phyloP scores from a whole-genome alignment of 208 protist species.

The Angomonas ambiguus region DNA sequence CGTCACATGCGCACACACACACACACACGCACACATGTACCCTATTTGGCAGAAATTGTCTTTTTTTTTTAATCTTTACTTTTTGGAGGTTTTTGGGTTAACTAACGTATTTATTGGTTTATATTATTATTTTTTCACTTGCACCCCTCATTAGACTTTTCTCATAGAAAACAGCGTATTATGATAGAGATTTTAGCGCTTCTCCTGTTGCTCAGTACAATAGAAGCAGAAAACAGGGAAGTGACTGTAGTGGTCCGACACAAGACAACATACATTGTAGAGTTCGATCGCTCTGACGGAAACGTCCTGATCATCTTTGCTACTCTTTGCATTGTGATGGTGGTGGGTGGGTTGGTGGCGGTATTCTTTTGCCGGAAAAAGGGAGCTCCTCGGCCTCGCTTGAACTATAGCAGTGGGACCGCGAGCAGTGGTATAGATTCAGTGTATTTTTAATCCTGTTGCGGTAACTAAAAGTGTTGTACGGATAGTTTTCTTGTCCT shows the following conservation, averaged over 20 bases:
- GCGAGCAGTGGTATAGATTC: not conserved
- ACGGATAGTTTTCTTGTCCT: no score
- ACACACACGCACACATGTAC: no score
- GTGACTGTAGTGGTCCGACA: not conserved
- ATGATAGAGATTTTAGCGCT: not conserved
- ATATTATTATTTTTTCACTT: not conserved
- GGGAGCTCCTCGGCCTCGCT: slow-evolving; percentile 15
- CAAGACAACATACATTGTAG: not conserved
- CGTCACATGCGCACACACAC: no score
- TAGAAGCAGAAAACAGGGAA: not conserved
- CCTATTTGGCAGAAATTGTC: not conserved
- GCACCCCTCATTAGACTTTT: not conserved
- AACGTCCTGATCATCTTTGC: slow-evolving; percentile 32
- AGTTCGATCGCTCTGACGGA: slow-evolving; percentile 23
- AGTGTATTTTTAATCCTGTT: not conserved
- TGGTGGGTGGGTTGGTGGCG: slow-evolving; percentile 22
- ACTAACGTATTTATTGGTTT: no score
- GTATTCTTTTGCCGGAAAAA: slow-evolving; percentile 21
- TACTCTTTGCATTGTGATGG: slow-evolving; percentile 27
- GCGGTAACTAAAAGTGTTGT: no score
- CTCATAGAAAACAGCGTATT: not conserved
- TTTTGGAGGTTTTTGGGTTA: no score
- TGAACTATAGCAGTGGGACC: slow-evolving; percentile 14
- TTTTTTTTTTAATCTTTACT: no score
- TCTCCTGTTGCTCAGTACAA: not conserved